phyloP scores from a whole-genome alignment of 352 stramenopile genomes.

The Globisporangium recalcitrans region DNA sequence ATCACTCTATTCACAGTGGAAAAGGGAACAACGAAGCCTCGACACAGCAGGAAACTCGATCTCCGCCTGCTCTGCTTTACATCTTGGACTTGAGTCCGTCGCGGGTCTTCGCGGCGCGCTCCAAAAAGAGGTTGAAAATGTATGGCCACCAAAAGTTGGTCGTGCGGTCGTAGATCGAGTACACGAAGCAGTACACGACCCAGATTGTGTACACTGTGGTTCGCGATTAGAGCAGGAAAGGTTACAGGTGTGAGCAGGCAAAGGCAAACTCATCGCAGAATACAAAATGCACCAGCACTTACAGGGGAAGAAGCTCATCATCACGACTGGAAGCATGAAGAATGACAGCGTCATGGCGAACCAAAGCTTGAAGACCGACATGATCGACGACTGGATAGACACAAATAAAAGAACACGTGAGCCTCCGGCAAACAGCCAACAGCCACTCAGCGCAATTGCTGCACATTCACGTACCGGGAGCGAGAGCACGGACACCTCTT shows the following conservation, averaged over 20 bases:
- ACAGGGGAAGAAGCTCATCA: slow-evolving; percentile 79
- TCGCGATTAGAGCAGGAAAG: not conserved
- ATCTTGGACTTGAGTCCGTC: slow-evolving; percentile 38
- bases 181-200: slow-evolving; percentile 81
- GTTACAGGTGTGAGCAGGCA: not conserved
- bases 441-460: slow-evolving; percentile 1
- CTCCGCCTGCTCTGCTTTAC: slow-evolving; percentile 1
- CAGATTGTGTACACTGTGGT: slow-evolving; percentile 67
- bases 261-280: not conserved
- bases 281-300: slow-evolving; percentile 15
- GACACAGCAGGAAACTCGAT: not conserved
- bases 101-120: slow-evolving; percentile 56
- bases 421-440: not conserved
- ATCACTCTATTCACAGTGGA: slow-evolving; percentile 1
- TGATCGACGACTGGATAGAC: slow-evolving; percentile 45
- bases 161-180: slow-evolving; percentile 79
- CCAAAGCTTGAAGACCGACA: slow-evolving; percentile 70
- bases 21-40: not conserved
- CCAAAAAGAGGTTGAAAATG: slow-evolving; percentile 73
- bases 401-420: not conserved
- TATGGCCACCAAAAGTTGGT: slow-evolving; percentile 85
- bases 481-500: slow-evolving; percentile 32
- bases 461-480: slow-evolving; percentile 19
- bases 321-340: slow-evolving; percentile 65
- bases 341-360: slow-evolving; percentile 56